Evolutionary conservation across 1,139 yeast species (phyloP).

Genomic region (Saccharomyces hybrid): DNA sequence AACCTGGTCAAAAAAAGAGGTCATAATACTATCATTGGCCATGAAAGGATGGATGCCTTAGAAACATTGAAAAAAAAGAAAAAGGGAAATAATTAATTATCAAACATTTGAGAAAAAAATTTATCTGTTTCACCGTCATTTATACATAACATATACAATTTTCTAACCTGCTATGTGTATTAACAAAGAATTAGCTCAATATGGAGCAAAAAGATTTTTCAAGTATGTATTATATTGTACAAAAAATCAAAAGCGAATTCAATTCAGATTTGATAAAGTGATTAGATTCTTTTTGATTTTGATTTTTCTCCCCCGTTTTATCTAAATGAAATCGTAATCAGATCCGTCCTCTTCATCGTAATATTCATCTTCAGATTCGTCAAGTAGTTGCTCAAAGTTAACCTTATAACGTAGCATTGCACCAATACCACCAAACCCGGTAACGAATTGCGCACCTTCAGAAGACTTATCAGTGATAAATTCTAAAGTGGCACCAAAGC

Average conservation of each 20-base stretch:
- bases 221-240: slow-evolving; percentile 6
- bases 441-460: slow-evolving; percentile 96
- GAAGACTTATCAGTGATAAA: slow-evolving; percentile 93
- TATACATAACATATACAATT: slow-evolving; percentile 1
- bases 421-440: slow-evolving; percentile 98
- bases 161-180: neutral
- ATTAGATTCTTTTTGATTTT: neutral
- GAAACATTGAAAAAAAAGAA: slow-evolving; percentile 47
- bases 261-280: neutral
- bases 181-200: neutral
- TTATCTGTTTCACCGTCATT: neutral
- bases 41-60: slow-evolving; percentile 60
- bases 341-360: slow-evolving; percentile 67
- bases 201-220: slow-evolving; percentile 1
- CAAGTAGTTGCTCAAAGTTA: slow-evolving; percentile 88
- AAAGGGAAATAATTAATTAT: slow-evolving; percentile 16
- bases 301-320: neutral
- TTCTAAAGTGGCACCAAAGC: slow-evolving; percentile 89
- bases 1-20: slow-evolving; percentile 65
- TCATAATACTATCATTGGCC: slow-evolving; percentile 65
- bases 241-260: slow-evolving; percentile 4
- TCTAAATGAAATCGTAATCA: slow-evolving; percentile 34
- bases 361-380: slow-evolving; percentile 85
- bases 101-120: slow-evolving; percentile 1
- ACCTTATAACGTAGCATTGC: slow-evolving; percentile 92